Percentiles rank a stretch among this genome's conserved stretches.
Conservation (phyloP, 352 stramenopile genomes). For the Phytophthora sansomeana region DNA sequence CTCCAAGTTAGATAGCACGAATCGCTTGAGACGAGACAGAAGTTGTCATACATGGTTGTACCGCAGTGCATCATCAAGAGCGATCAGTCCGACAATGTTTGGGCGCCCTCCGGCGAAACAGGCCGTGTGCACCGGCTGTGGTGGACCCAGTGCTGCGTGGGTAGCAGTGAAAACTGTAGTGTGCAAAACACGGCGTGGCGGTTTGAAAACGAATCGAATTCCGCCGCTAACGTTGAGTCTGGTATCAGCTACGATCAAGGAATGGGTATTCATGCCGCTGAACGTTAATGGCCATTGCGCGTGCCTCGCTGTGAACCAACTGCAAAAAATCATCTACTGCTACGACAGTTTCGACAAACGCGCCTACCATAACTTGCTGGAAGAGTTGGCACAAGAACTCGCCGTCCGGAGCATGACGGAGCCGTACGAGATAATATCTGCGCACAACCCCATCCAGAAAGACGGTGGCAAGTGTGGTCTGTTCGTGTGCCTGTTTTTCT, state of each 20-base stretch:
- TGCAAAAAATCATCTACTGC: not conserved
- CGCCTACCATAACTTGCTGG: slow-evolving; percentile 5
- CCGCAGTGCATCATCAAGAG: no score
- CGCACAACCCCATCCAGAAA: slow-evolving; percentile 1
- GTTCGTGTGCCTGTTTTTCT: not conserved
- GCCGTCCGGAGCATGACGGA: no score
- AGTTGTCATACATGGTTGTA: no score
- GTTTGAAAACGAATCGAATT: no score
- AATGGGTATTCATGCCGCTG: slow-evolving; percentile 7
- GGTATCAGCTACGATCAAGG: not conserved
- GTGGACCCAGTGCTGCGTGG: no score
- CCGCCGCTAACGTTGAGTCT: not conserved
- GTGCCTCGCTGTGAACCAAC: slow-evolving; percentile 2
- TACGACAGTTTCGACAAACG: slow-evolving; percentile 19
- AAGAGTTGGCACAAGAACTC: not conserved
- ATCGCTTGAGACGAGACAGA: no score
- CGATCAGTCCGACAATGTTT: no score
- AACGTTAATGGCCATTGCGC: slow-evolving; percentile 14
- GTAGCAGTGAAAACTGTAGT: no score
- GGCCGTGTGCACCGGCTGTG: no score
- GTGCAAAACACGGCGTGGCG: no score
- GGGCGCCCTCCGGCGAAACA: no score
- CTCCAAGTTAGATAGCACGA: no score
- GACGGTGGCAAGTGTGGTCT: not conserved
- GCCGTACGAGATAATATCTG: not conserved